Percentiles rank a stretch among this genome's conserved stretches.
Conservation (phyloP, 1,284 basidiomycete genomes). For the Peniophora sp. region DNA sequence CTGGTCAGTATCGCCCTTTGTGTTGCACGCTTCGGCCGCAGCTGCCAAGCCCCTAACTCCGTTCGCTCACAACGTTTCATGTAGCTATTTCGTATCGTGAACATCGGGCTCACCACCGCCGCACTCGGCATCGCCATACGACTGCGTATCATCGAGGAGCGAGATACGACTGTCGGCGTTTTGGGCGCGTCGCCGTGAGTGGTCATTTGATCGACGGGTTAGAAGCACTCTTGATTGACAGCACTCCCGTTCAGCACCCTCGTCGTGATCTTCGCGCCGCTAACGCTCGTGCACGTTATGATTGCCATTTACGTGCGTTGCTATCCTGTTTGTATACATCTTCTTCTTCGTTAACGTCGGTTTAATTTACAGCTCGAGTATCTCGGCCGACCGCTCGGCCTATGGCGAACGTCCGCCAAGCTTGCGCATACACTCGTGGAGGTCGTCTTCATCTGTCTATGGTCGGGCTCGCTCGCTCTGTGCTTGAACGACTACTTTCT, state of each 20-base stretch:
- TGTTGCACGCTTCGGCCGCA: background rate
- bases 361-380: conserved; percentile 66
- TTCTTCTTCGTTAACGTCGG: conserved; percentile 7
- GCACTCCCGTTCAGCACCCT: conserved; percentile 47
- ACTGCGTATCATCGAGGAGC: conserved; percentile 55
- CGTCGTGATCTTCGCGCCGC: conserved; percentile 80
- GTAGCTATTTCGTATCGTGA: conserved; percentile 79
- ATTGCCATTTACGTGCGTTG: conserved; percentile 68
- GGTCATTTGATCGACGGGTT: background rate
- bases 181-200: conserved; percentile 78
- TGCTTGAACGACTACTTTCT: conserved; percentile 91
- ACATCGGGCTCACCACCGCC: conserved; percentile 74
- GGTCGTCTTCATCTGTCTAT: conserved; percentile 85
- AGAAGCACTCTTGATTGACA: conserved; percentile 7
- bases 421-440: conserved; percentile 75
- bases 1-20: conserved; percentile 36
- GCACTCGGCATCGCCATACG: conserved; percentile 77
- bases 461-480: conserved; percentile 85
- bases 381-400: conserved; percentile 81
- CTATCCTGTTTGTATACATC: background rate
- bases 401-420: conserved; percentile 83
- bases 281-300: conserved; percentile 83
- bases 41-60: background rate
- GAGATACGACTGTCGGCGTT: conserved; percentile 49
- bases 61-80: conserved; percentile 16